phyloP scores from a whole-genome alignment of 2,329 filamentous ascomycete species.

The Cladosporium sp. region DNA sequence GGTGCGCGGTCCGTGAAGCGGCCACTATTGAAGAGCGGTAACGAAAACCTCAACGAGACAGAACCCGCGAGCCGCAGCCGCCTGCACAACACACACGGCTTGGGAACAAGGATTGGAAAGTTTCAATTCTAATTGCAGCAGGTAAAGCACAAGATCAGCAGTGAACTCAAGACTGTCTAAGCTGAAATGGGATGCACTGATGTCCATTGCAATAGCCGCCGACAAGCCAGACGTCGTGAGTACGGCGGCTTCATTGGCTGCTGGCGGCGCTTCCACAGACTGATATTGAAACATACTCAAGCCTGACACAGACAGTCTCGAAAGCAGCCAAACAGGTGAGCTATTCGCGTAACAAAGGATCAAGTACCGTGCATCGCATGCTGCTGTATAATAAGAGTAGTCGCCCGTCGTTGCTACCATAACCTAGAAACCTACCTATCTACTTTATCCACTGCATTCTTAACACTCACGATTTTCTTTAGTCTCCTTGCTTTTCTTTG shows the following conservation, averaged over 20 bases:
- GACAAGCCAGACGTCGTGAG: neutral
- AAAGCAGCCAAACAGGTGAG: neutral
- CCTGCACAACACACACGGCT: neutral
- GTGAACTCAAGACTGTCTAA: neutral
- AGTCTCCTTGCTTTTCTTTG: neutral
- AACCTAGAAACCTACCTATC: neutral
- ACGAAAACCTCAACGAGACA: neutral
- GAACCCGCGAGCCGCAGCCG: conserved; percentile 3
- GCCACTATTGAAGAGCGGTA: neutral
- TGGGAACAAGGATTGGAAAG: neutral
- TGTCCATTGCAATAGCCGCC: neutral
- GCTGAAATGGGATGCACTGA: neutral
- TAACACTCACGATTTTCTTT: neutral
- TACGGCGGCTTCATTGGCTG: neutral
- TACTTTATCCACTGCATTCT: neutral
- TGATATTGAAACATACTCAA: neutral
- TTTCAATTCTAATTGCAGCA: neutral
- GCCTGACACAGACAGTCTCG: neutral
- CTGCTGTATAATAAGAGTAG: conserved; percentile 7
- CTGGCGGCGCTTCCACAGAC: conserved; percentile 7
- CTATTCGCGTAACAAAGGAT: conserved; percentile 6
- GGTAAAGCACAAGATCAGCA: neutral
- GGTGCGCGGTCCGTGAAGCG: no score
- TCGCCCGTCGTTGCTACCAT: neutral
- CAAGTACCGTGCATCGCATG: neutral